Conservation (phyloP, 148 eudicot genomes). For the Hydrangea macrophylla region DNA sequence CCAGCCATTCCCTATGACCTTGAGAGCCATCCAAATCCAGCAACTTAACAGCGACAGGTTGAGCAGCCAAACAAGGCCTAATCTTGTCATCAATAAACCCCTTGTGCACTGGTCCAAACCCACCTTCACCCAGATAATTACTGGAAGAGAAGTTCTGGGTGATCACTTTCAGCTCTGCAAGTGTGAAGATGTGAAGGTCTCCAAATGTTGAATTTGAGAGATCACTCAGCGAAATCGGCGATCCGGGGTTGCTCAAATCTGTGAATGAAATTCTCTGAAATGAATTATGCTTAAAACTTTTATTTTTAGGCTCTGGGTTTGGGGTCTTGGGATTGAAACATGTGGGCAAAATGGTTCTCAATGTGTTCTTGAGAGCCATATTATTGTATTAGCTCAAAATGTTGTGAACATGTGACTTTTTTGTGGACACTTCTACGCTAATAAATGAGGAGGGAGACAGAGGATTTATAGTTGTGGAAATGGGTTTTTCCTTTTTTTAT, state of each 20-base stretch:
- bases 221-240: conserved; percentile 50
- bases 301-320: neutral
- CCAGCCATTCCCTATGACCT: conserved; percentile 94
- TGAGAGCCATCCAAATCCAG: conserved; percentile 80
- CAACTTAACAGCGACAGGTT: conserved; percentile 80
- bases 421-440: no score
- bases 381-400: no score
- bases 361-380: conserved; percentile 29
- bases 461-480: no score
- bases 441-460: no score
- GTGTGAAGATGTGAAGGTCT: conserved; percentile 59
- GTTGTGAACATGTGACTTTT: no score
- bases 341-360: conserved; percentile 31
- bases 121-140: conserved; percentile 87
- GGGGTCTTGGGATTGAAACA: conserved; percentile 36
- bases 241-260: conserved; percentile 54
- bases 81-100: conserved; percentile 69
- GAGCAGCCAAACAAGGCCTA: conserved; percentile 64
- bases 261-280: conserved; percentile 55
- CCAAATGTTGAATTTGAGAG: conserved; percentile 60
- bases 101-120: conserved; percentile 88
- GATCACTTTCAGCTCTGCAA: conserved; percentile 58
- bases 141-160: conserved; percentile 58
- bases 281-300: conserved; percentile 18
- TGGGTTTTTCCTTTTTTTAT: no score